phyloP scores from a whole-genome alignment of 1,139 yeast genomes.

The Saccharomycopsis phalli region DNA sequence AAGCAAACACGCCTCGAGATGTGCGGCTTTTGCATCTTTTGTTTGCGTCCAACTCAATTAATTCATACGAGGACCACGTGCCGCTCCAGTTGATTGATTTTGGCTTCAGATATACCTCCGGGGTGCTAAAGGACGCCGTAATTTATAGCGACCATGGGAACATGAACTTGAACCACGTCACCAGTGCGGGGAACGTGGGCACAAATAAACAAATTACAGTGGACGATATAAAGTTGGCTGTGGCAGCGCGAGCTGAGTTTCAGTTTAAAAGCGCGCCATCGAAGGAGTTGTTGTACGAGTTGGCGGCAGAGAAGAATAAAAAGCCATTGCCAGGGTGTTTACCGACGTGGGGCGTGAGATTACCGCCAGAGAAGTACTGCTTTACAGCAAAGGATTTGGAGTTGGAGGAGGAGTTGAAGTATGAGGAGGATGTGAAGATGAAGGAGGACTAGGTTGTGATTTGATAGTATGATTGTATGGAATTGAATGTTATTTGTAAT shows the following conservation, averaged over 20 bases:
- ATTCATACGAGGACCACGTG: constrained; percentile 88
- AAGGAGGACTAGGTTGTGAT: too few relatives aligned
- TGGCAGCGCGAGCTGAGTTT: constrained; percentile 86
- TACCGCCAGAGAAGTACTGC: constrained; percentile 97
- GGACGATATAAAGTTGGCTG: constrained; percentile 86
- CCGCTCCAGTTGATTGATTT: constrained; percentile 94
- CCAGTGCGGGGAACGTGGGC: constrained; percentile 32
- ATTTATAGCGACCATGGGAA: constrained; percentile 78
- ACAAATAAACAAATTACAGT: constrained; percentile 50
- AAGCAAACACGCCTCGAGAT: constrained; percentile 57
- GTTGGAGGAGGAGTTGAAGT: constrained; percentile 34
- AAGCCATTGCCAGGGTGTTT: constrained; percentile 86
- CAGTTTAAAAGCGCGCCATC: constrained; percentile 96
- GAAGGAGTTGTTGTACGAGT: constrained; percentile 77
- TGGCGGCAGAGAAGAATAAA: constrained; percentile 87
- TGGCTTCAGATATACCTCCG: constrained; percentile 83
- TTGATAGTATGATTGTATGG: too few relatives aligned
- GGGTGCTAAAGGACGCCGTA: constrained; percentile 81
- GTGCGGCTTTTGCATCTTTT: constrained; percentile 83
- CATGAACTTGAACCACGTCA: constrained; percentile 29
- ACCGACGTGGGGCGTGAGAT: constrained; percentile 84
- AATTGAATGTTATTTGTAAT: too few relatives aligned
- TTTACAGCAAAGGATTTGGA: constrained; percentile 77
- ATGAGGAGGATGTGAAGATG: constrained; percentile 26
- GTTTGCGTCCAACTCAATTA: constrained; percentile 88